These are phyloP conservation scores for Rhynchosporium agropyri DNA, from an alignment of 2,329 filamentous ascomycete genomes.

Conservation along the genomic window DNA sequence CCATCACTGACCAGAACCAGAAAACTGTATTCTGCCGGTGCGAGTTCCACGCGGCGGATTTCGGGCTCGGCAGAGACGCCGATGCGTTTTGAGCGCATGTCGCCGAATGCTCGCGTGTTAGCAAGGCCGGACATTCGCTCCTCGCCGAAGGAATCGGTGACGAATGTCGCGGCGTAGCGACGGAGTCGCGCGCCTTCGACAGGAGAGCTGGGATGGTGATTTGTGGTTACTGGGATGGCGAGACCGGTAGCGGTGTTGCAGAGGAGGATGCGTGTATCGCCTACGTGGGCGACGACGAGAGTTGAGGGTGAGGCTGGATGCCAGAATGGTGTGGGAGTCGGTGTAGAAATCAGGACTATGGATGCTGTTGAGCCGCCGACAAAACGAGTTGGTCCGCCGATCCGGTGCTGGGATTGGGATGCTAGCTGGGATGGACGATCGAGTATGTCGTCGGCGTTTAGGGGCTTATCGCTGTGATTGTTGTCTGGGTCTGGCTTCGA, in stretches of 20 bases:
- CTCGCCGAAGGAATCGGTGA: conserved; percentile 96
- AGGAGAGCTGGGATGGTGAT: conserved; percentile 90
- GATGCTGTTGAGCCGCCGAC: conserved; percentile 93
- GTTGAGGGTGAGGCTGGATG: conserved; percentile 85
- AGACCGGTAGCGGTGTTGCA: conserved; percentile 84
- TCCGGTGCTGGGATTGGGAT: conserved; percentile 54
- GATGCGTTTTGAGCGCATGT: conserved; percentile 87
- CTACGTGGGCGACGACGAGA: conserved; percentile 85
- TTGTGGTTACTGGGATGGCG: conserved; percentile 79
- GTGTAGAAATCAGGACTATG: conserved; percentile 86
- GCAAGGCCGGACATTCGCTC: conserved; percentile 92
- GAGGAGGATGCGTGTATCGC: conserved; percentile 87
- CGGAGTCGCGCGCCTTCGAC: conserved; percentile 81
- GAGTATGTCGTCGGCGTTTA: conserved; percentile 85
- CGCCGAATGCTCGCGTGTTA: conserved; percentile 92
- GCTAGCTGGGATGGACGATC: conserved; percentile 61
- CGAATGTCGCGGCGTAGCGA: conserved; percentile 82
- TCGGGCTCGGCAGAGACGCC: conserved; percentile 95
- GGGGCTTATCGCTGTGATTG: conserved; percentile 69
- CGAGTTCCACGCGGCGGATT: conserved; percentile 75
- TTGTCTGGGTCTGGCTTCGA: conserved; percentile 77
- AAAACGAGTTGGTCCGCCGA: conserved; percentile 79
- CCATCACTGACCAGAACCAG: conserved; percentile 88
- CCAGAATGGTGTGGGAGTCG: conserved; percentile 92
- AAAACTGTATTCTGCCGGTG: conserved; percentile 85